phyloP scores from a whole-genome alignment of 148 eudicot species.

The Chenopodium suecicum region DNA sequence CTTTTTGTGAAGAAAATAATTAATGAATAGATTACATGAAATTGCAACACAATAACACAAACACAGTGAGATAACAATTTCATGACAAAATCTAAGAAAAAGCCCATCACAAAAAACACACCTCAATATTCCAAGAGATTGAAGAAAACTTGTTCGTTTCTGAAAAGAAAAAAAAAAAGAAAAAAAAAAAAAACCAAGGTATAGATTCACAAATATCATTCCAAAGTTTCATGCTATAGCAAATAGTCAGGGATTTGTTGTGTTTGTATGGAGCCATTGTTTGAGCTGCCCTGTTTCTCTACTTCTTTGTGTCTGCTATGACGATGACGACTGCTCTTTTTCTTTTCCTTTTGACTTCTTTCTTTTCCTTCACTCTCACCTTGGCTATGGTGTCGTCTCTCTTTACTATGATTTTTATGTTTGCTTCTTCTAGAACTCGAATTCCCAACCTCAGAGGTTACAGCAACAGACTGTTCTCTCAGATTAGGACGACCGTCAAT shows the following conservation, averaged over 20 bases:
- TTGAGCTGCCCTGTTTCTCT: conserved; percentile 41
- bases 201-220: conserved; percentile 17
- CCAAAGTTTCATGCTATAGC: conserved; percentile 40
- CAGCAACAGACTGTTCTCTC: conserved; percentile 23
- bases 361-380: conserved; percentile 48
- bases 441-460: conserved; percentile 31
- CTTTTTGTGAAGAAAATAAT: neutral
- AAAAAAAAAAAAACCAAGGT: neutral
- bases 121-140: conserved; percentile 1
- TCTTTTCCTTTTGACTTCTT: conserved; percentile 45
- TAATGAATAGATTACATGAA: conserved; percentile 19
- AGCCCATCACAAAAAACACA: conserved; percentile 8
- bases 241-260: conserved; percentile 76
- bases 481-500: conserved; percentile 28
- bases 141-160: conserved; percentile 11
- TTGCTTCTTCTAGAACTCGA: conserved; percentile 50
- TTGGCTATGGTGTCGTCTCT: conserved; percentile 45
- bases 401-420: conserved; percentile 50
- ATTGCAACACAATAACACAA: conserved; percentile 19
- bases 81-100: conserved; percentile 6
- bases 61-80: conserved; percentile 16
- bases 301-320: conserved; percentile 51
- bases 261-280: conserved; percentile 39
- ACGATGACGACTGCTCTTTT: conserved; percentile 48
- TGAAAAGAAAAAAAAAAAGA: too few species aligned